Base-by-base conservation (phyloP, 805 yeast species). In the Phaffomyces thermotolerans region DNA sequence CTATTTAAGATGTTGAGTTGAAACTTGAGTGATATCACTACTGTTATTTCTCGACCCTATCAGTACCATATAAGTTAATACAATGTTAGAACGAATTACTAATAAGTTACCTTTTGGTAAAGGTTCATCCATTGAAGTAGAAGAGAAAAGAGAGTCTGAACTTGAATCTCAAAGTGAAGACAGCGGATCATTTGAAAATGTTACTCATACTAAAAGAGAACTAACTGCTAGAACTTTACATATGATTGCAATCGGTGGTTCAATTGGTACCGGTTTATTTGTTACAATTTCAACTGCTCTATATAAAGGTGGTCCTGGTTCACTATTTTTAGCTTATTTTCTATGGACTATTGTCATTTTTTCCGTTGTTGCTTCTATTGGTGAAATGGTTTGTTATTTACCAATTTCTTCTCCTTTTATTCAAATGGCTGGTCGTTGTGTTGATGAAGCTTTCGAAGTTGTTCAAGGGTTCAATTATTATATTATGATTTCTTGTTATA, bases 361-460 rank as follows among this genome's bases (percentile, higher is more conserved):
- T 38, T 66, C 74, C 43, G 73, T 82, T 37, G 80, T 89, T 12
- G 68, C 78, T n/a, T 68, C 80, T 9, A 75, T 81, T 13, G 91
- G 89, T 12, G 95, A 84, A 54, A 71, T 83, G 73, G 84, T 83
- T 32, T 77, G 81, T 22, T 82, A 78, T 52, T 66, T 79, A 39
- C 93, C 95, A 8, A 69, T 83, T 2, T 66, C 81, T 17, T 81
- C 91, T 2, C 90, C 91, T 0, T 85, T 85, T 54, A 74, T 84
- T 45, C 66, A 82, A 23, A 64, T 81, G 64, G 84, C 90, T 0
- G 84, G 86, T 25, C 64, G 89, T 44, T 83, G 84, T 59, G 78
- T 78, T 39, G 90, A 84, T 56, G 78, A 77, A 36, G 81, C 91
- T 1, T 65, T 81, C 44, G 90, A 82, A 52, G 72, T 81, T 30